A percentile compares a stretch with the other conserved stretches of the same genome.
Conservation (phyloP, 306 rosid genomes). For the Prunus mira region DNA sequence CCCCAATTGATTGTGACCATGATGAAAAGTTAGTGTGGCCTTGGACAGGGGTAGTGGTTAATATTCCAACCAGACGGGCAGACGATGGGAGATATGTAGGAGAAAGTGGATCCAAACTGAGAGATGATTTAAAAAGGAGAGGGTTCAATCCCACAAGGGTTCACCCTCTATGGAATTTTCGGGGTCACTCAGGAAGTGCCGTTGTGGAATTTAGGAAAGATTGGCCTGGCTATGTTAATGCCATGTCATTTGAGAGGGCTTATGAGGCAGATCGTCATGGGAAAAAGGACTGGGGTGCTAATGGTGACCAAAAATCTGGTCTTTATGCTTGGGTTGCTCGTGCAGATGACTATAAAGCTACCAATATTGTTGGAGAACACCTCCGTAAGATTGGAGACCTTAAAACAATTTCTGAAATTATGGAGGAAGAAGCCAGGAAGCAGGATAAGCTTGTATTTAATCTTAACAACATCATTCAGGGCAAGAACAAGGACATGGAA, state of each 20-base stretch:
- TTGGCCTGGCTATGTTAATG: conserved; percentile 79
- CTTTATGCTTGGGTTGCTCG: conserved; percentile 94
- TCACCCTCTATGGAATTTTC: conserved; percentile 50
- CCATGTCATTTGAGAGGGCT: conserved; percentile 81
- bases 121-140: conserved; percentile 70
- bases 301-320: conserved; percentile 51
- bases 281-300: conserved; percentile 60
- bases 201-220: conserved; percentile 74
- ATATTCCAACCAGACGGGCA: conserved; percentile 61
- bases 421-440: conserved; percentile 74
- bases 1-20: conserved; percentile 39
- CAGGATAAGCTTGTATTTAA: conserved; percentile 62
- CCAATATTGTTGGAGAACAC: conserved; percentile 65
- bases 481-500: conserved; percentile 53
- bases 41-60: conserved; percentile 86
- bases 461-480: conserved; percentile 61
- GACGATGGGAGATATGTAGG: conserved; percentile 71
- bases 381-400: conserved; percentile 73
- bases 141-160: conserved; percentile 84
- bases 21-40: conserved; percentile 87
- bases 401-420: conserved; percentile 62
- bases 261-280: conserved; percentile 74
- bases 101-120: conserved; percentile 83
- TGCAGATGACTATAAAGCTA: conserved; percentile 60
- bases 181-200: conserved; percentile 85